Conservation (phyloP, 225 moss, liverwort and hornwort genomes). For the Physcomitrellopsis africana region DNA sequence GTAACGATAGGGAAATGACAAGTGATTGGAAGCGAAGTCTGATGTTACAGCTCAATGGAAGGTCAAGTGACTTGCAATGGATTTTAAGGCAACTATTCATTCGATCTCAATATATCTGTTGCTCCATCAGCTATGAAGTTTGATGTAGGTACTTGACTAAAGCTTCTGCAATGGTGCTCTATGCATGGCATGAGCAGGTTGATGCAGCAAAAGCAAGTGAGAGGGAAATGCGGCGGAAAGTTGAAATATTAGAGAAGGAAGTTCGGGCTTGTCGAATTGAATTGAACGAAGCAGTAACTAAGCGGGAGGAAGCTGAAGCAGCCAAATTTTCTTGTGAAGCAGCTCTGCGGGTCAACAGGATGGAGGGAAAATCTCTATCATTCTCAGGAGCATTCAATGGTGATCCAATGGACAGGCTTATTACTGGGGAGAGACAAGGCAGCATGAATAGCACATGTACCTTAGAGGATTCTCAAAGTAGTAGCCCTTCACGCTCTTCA, state of each 20-base stretch:
- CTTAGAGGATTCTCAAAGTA: conserved; percentile 50
- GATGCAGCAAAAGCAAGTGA: conserved; percentile 47
- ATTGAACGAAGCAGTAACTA: conserved; percentile 41
- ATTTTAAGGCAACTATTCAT: too few species aligned
- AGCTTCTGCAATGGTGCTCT: background rate
- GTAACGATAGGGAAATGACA: too few species aligned
- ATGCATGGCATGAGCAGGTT: conserved; percentile 28
- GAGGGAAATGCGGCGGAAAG: conserved; percentile 38
- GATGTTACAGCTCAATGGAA: too few species aligned
- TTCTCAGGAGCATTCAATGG: conserved; percentile 29
- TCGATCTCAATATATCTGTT: too few species aligned
- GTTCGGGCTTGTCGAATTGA: conserved; percentile 33
- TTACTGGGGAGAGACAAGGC: conserved; percentile 36
- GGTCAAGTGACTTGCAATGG: too few species aligned
- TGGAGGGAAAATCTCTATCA: conserved; percentile 32
- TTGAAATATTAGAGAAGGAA: conserved; percentile 32
- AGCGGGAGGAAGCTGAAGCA: conserved; percentile 54
- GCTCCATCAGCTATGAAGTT: too few species aligned
- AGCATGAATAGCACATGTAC: conserved; percentile 38
- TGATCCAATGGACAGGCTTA: conserved; percentile 24
- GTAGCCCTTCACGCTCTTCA: conserved; percentile 52
- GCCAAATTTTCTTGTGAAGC: conserved; percentile 56
- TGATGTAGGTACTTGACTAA: background rate
- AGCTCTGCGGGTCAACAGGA: conserved; percentile 30
- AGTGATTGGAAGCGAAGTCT: too few species aligned